These are phyloP conservation scores for Aspergillus coremiiformis DNA, from an alignment of 495 filamentous ascomycete species.

Conservation along the genomic window DNA sequence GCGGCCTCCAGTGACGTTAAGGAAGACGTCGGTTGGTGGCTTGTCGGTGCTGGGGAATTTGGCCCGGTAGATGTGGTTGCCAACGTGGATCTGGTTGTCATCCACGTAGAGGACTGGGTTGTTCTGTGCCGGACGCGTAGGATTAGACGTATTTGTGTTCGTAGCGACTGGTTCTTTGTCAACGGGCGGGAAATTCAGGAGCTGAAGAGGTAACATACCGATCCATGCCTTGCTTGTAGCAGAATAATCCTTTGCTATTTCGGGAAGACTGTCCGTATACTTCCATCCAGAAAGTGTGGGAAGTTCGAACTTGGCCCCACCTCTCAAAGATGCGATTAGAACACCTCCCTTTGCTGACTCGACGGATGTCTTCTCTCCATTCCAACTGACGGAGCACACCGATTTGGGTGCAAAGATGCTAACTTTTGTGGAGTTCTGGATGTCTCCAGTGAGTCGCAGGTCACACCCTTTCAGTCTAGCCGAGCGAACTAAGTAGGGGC, in stretches of 20 bases:
- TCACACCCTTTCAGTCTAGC: constrained; percentile 40
- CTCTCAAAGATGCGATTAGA: neutral
- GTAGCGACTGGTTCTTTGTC: constrained; percentile 42
- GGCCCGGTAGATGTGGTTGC: constrained; percentile 60
- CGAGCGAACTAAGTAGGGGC: constrained; percentile 60
- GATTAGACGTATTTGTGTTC: constrained; percentile 52
- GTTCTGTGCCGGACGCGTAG: constrained; percentile 45
- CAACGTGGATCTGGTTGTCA: constrained; percentile 63
- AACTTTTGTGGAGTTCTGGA: constrained; percentile 52
- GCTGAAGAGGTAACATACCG: constrained; percentile 18
- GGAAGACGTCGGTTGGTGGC: constrained; percentile 42
- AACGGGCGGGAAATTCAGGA: neutral
- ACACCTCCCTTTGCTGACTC: neutral
- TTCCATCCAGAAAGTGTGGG: constrained; percentile 43
- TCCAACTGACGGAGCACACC: constrained; percentile 48
- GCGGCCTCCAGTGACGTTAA: constrained; percentile 52
- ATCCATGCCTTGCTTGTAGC: constrained; percentile 55
- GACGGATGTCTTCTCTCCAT: constrained; percentile 30
- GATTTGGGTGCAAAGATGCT: constrained; percentile 52
- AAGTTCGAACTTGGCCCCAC: neutral
- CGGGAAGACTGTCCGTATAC: constrained; percentile 60
- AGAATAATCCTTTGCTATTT: constrained; percentile 51
- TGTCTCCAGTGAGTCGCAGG: constrained; percentile 55
- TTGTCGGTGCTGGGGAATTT: constrained; percentile 50
- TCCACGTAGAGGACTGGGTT: constrained; percentile 50